A percentile compares a stretch with the other conserved stretches of the same genome.
Conservation (phyloP, 768 basidiomycete species). For the Rhodocollybia butyracea region DNA sequence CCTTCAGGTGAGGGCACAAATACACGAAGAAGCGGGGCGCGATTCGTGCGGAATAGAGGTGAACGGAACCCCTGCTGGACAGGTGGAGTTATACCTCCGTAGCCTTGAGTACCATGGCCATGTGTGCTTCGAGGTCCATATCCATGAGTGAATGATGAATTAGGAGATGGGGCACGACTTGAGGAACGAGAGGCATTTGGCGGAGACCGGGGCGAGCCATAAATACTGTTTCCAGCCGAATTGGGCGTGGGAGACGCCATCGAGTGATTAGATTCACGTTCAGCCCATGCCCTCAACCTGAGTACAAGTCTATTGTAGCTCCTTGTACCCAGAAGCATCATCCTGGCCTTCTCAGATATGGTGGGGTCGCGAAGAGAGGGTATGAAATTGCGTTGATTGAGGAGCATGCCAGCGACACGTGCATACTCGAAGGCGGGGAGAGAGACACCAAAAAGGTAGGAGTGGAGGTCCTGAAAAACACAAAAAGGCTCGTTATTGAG, state of each 20-base stretch:
- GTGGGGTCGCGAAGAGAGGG: constrained; percentile 38
- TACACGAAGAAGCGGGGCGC: constrained; percentile 75
- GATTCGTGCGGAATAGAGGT: constrained; percentile 64
- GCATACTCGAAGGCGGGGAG: constrained; percentile 74
- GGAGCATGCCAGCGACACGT: constrained; percentile 52
- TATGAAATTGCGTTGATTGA: constrained; percentile 46
- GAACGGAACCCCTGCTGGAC: constrained; percentile 37
- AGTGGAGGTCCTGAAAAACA: constrained; percentile 62
- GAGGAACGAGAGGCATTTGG: constrained; percentile 38
- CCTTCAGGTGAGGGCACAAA: constrained; percentile 87
- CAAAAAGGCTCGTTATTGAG: not conserved
- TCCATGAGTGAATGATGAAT: constrained; percentile 47
- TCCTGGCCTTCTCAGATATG: constrained; percentile 40
- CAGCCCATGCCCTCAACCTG: constrained; percentile 75
- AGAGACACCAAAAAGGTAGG: constrained; percentile 78
- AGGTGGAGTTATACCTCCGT: not conserved
- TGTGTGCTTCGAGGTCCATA: constrained; percentile 27
- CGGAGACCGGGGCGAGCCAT: not conserved
- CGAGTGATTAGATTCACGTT: constrained; percentile 21
- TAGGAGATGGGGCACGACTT: constrained; percentile 69
- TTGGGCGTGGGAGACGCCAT: no score
- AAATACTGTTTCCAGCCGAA: not conserved
- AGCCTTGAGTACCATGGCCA: constrained; percentile 5
- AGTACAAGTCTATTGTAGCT: constrained; percentile 80
- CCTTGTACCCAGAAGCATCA: constrained; percentile 59